Evolutionary conservation across 108 stramenopile species (phyloP).

Genomic region (Skeletonema menzelii): DNA sequence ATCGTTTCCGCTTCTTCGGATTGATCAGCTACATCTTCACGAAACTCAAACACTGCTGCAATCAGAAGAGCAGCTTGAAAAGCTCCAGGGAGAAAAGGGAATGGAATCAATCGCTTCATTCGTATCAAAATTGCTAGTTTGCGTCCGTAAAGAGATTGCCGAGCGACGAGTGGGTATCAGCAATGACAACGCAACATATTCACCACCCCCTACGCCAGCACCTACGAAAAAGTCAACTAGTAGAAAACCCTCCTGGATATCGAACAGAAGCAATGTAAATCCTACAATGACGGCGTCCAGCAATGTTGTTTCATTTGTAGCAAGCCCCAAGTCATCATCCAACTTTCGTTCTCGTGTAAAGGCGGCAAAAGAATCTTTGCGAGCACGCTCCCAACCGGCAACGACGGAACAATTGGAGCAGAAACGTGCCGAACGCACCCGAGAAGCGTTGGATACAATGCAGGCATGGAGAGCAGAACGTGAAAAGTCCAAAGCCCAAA

Average conservation of each 20-base stretch:
- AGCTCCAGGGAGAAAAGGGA: conserved; percentile 11
- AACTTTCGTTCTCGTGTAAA: conserved; percentile 39
- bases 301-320: conserved; percentile 11
- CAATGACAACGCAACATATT: not conserved
- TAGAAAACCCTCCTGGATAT: not conserved
- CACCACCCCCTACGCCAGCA: not conserved
- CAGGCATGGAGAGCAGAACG: conserved; percentile 25
- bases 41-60: conserved; percentile 24
- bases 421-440: conserved; percentile 21
- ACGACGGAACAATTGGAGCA: not conserved
- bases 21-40: conserved; percentile 34
- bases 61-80: conserved; percentile 17
- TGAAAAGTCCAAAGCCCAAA: conserved; percentile 20
- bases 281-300: not conserved
- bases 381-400: conserved; percentile 26
- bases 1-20: conserved; percentile 42
- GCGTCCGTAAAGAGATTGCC: conserved; percentile 20
- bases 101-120: conserved; percentile 17
- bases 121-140: conserved; percentile 19
- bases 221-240: not conserved
- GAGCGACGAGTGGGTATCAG: conserved; percentile 1
- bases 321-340: conserved; percentile 21
- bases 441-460: conserved; percentile 27
- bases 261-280: not conserved
- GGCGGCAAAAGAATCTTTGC: conserved; percentile 23